Evolutionary conservation across 306 rosid genomes (phyloP).

Genomic region (Arachis hypogaea): DNA sequence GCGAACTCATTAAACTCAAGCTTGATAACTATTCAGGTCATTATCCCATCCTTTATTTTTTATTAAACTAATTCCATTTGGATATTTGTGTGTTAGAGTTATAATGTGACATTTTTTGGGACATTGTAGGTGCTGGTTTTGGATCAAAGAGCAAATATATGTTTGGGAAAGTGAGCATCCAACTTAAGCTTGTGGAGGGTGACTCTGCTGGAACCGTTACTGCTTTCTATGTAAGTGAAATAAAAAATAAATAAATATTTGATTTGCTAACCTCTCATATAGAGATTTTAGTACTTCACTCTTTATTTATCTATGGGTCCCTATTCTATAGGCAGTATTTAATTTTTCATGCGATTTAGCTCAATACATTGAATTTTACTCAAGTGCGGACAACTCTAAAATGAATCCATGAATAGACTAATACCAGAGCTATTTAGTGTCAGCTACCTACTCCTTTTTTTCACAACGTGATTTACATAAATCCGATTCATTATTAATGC

Average conservation of each 20-base stretch:
- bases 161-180: conserved; percentile 85
- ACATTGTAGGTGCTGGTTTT: conserved; percentile 89
- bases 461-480: conserved; percentile 15
- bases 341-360: background rate
- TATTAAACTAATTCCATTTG: background rate
- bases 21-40: conserved; percentile 86
- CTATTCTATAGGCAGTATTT: background rate
- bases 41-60: background rate
- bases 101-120: background rate
- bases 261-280: background rate
- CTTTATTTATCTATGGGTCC: background rate
- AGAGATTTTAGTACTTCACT: background rate
- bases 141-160: conserved; percentile 72
- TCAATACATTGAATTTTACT: conserved; percentile 31
- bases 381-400: conserved; percentile 29
- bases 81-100: background rate
- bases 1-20: conserved; percentile 75
- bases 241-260: background rate
- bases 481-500: background rate
- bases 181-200: conserved; percentile 86
- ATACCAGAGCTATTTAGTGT: conserved; percentile 18
- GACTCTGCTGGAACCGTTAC: conserved; percentile 98
- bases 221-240: conserved; percentile 78
- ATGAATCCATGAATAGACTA: conserved; percentile 30
- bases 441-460: conserved; percentile 35